phyloP scores from a whole-genome alignment of 805 yeast species.

The Cephaloascus albidus region DNA sequence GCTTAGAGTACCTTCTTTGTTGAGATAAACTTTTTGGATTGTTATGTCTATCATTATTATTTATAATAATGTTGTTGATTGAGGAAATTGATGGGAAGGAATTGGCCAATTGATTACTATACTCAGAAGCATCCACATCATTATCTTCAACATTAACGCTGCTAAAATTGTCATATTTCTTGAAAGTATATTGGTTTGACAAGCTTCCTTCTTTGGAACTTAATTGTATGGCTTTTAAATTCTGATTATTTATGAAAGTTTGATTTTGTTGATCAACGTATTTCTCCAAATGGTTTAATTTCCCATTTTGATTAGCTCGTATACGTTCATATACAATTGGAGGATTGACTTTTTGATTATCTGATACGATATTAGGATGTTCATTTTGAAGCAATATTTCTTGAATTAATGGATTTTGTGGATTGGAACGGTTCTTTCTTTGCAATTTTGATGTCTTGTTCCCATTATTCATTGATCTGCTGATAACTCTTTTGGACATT shows the following conservation, averaged over 20 bases:
- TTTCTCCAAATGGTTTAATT: background rate
- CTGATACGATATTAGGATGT: too few species aligned
- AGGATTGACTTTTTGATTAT: background rate
- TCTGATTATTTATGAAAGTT: background rate
- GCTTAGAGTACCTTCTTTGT: background rate
- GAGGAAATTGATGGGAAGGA: background rate
- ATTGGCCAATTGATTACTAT: background rate
- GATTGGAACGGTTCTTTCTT: background rate
- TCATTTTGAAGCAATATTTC: background rate
- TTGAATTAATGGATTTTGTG: background rate
- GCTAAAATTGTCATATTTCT: too few species aligned
- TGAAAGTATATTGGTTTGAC: background rate
- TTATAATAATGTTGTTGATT: too few species aligned
- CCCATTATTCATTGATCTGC: background rate
- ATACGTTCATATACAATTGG: too few species aligned
- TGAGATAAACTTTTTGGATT: background rate
- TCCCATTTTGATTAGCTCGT: too few species aligned
- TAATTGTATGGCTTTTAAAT: background rate
- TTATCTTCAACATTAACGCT: too few species aligned
- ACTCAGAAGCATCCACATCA: conserved; percentile 1
- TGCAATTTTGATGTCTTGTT: too few species aligned
- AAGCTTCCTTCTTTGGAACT: too few species aligned
- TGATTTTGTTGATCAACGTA: background rate
- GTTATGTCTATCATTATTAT: too few species aligned
- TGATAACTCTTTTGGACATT: background rate